Conservation (phyloP, 148 eudicot species). For the Rhododendron williamsianum region DNA sequence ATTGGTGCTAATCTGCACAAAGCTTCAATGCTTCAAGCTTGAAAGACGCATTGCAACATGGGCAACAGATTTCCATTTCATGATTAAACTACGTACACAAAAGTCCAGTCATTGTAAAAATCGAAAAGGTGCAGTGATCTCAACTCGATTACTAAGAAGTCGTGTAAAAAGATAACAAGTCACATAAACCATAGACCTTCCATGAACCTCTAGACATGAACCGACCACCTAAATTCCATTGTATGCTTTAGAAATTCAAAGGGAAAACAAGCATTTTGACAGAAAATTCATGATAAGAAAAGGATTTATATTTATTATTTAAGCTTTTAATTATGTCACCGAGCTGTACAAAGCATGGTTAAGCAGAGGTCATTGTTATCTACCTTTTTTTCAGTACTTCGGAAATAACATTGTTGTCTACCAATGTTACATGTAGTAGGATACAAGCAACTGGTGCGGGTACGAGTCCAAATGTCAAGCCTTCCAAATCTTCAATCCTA, state of each 20-base stretch:
- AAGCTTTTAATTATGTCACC: not conserved
- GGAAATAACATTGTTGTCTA: not conserved
- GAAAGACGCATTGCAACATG: not conserved
- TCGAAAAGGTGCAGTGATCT: not conserved
- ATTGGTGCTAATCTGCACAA: constrained; percentile 10
- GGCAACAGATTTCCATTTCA: not conserved
- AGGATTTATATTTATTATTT: not conserved
- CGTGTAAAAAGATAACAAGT: not conserved
- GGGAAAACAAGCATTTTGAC: not conserved
- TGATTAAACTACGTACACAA: not conserved
- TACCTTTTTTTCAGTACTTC: too few species aligned
- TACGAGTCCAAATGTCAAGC: not conserved
- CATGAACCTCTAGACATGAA: not conserved
- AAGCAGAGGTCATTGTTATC: not conserved
- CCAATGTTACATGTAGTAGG: not conserved
- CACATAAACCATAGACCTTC: not conserved
- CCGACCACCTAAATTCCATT: not conserved
- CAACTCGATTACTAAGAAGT: not conserved
- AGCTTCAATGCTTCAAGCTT: constrained; percentile 2
- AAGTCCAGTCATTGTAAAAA: not conserved
- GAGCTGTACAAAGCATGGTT: not conserved
- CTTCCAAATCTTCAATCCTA: not conserved
- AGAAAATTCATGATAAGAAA: not conserved
- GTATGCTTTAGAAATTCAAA: not conserved
- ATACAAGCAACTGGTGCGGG: not conserved